Evolutionary conservation across 192 early-diverging fungal species (phyloP).

Genomic region (Backusella mclennaniae): DNA sequence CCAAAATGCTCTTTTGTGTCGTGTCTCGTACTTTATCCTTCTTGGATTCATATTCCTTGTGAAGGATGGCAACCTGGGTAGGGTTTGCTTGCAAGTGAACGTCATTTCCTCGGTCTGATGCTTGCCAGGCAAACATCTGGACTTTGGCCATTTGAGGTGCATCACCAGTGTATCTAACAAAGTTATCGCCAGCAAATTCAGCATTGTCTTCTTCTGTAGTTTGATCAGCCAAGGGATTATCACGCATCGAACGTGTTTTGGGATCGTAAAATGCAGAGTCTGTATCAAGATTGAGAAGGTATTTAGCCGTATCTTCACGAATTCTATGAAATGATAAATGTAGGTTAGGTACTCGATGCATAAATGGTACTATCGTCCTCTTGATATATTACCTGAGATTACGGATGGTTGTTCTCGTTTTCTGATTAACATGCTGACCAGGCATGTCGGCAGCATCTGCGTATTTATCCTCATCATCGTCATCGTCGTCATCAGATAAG

Average conservation of each 20-base stretch:
- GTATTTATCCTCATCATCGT: constrained; percentile 87
- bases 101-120: constrained; percentile 76
- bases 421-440: constrained; percentile 84
- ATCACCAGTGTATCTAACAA: constrained; percentile 86
- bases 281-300: constrained; percentile 92
- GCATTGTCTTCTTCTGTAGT: constrained; percentile 50
- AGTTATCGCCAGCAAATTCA: constrained; percentile 89
- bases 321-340: constrained; percentile 51
- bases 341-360: background rate
- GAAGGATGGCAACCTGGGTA: constrained; percentile 90
- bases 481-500: constrained; percentile 73
- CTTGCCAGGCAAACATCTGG: constrained; percentile 95
- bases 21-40: constrained; percentile 74
- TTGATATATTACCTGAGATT: constrained; percentile 69
- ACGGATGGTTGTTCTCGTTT: constrained; percentile 90
- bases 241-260: constrained; percentile 98
- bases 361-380: background rate
- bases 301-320: constrained; percentile 99
- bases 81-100: constrained; percentile 95
- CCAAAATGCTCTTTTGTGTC: constrained; percentile 75
- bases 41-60: constrained; percentile 82
- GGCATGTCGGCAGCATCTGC: constrained; percentile 83
- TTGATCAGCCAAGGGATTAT: constrained; percentile 79
- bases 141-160: constrained; percentile 77
- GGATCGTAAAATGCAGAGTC: constrained; percentile 98